These are phyloP conservation scores for Talaromyces amestolkiae DNA, from an alignment of 2,329 filamentous ascomycete species.

Conservation along the genomic window DNA sequence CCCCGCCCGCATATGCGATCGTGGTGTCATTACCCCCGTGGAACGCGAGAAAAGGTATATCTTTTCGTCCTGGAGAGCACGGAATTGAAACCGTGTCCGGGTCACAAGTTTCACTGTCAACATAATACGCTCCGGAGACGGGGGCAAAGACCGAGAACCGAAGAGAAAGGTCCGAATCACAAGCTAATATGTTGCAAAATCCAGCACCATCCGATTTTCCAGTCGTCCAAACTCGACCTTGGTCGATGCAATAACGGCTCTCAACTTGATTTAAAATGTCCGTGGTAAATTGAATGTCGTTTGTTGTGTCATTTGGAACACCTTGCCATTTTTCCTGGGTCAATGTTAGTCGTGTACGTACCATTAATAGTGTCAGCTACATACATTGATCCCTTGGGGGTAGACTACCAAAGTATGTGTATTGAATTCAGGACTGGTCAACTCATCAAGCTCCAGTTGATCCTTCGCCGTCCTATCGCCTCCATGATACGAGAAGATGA, in stretches of 20 bases:
- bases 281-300: conserved; percentile 11
- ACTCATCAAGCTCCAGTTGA: background rate
- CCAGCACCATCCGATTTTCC: background rate
- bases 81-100: background rate
- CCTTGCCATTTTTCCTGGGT: conserved; percentile 13
- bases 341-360: background rate
- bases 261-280: background rate
- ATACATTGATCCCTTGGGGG: background rate
- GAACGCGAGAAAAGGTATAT: background rate
- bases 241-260: background rate
- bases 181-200: background rate
- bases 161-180: background rate
- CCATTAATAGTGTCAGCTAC: background rate
- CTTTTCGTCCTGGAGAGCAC: background rate
- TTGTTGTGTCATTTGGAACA: background rate
- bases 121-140: background rate
- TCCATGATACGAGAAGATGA: background rate
- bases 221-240: background rate
- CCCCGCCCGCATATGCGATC: background rate
- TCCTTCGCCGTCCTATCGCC: background rate
- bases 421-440: background rate
- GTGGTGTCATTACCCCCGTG: background rate
- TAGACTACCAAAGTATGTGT: background rate
- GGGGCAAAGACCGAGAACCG: background rate
- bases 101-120: background rate